Evolutionary conservation across 169 alveolate genomes (phyloP).

Genomic region (Plasmodium vivax): DNA sequence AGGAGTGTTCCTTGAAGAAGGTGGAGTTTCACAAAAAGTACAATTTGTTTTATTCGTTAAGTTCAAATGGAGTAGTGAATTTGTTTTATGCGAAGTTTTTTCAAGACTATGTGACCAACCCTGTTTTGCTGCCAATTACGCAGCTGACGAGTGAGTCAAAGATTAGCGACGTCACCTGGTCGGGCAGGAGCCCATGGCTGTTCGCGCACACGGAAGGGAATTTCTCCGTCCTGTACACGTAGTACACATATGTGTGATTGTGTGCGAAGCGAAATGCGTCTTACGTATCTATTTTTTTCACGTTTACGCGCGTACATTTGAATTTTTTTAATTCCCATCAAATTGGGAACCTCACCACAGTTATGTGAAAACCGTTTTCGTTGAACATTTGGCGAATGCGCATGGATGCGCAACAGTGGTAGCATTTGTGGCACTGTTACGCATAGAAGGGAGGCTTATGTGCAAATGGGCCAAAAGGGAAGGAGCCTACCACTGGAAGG

Average conservation of each 20-base stretch:
- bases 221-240: conserved; percentile 54
- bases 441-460: background rate
- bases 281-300: background rate
- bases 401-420: background rate
- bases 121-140: conserved; percentile 72
- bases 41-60: conserved; percentile 64
- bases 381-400: background rate
- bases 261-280: background rate
- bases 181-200: conserved; percentile 67
- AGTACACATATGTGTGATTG: conserved; percentile 5
- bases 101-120: conserved; percentile 71
- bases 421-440: background rate
- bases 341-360: background rate
- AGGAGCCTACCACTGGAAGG: background rate
- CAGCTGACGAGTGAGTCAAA: conserved; percentile 37
- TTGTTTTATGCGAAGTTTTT: conserved; percentile 74
- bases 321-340: background rate
- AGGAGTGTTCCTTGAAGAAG: conserved; percentile 43
- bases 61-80: conserved; percentile 66
- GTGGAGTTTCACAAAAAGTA: conserved; percentile 58
- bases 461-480: background rate
- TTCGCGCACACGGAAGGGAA: conserved; percentile 58
- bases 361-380: background rate
- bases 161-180: conserved; percentile 58
- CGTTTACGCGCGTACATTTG: background rate